phyloP scores from a whole-genome alignment of 73 alveolate species.

The Tetrahymena thermophila region DNA sequence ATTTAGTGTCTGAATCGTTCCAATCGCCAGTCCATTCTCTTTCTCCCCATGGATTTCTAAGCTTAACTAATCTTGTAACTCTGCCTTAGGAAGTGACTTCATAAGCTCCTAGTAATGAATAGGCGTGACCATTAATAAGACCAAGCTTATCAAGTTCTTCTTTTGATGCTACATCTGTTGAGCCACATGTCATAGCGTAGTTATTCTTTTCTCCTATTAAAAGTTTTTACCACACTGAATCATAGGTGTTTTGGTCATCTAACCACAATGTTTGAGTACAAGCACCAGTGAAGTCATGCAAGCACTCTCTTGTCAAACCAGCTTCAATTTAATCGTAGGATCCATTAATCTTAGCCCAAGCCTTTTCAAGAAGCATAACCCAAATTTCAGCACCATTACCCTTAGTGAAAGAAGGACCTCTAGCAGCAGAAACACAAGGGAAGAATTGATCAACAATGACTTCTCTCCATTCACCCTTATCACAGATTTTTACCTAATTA shows the following conservation, averaged over 20 bases:
- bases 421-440: slow-evolving; percentile 68
- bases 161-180: background rate
- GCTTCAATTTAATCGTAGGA: slow-evolving; percentile 76
- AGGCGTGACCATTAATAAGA: slow-evolving; percentile 84
- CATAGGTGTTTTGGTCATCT: slow-evolving; percentile 42
- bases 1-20: background rate
- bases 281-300: slow-evolving; percentile 89
- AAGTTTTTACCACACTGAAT: slow-evolving; percentile 56
- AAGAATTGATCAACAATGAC: slow-evolving; percentile 68
- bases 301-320: slow-evolving; percentile 74
- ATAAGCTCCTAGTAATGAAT: slow-evolving; percentile 54
- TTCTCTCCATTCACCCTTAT: slow-evolving; percentile 66
- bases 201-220: slow-evolving; percentile 63
- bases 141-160: slow-evolving; percentile 3
- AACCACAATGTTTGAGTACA: slow-evolving; percentile 67
- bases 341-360: slow-evolving; percentile 90
- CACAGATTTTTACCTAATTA: slow-evolving; percentile 16
- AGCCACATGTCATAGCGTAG: slow-evolving; percentile 50
- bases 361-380: slow-evolving; percentile 88
- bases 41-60: slow-evolving; percentile 95
- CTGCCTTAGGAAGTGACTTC: slow-evolving; percentile 4
- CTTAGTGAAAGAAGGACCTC: slow-evolving; percentile 69
- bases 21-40: slow-evolving; percentile 67
- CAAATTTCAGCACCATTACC: slow-evolving; percentile 80
- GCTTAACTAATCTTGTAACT: slow-evolving; percentile 65